Evolutionary conservation across 208 protist species (phyloP).

Genomic region (Leishmania braziliensis): DNA sequence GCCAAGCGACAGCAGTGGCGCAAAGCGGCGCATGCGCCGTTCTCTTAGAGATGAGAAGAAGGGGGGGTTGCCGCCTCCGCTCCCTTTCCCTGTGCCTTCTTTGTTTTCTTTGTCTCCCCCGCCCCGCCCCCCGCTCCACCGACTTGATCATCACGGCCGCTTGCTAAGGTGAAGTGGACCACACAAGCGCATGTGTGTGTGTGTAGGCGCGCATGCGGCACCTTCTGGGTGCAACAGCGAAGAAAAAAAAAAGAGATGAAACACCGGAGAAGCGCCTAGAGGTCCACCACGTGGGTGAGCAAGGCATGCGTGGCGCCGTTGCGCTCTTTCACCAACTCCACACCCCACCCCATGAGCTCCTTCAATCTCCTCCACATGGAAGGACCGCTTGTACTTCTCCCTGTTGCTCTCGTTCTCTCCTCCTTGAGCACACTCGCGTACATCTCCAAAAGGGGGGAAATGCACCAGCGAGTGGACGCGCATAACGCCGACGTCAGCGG

Average conservation of each 20-base stretch:
- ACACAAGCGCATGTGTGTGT: neutral
- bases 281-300: neutral
- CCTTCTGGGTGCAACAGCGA: neutral
- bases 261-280: neutral
- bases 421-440: neutral
- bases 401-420: slow-evolving; percentile 5
- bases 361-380: neutral
- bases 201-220: neutral
- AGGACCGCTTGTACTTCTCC: neutral
- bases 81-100: neutral
- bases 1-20: too few species aligned
- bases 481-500: slow-evolving; percentile 6
- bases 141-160: neutral
- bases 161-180: neutral
- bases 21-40: too few species aligned
- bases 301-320: neutral
- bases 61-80: neutral
- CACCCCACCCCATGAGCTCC: neutral
- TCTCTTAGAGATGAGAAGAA: too few species aligned
- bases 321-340: neutral
- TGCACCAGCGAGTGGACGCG: slow-evolving; percentile 18
- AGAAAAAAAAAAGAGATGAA: neutral
- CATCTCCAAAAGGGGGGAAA: neutral
- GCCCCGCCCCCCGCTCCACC: too few species aligned
- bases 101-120: neutral